Evolutionary conservation across 352 stramenopile species (phyloP), one percentile per base, ranked within the genome.

Genomic region (Phytophthora palmivora): DNA sequence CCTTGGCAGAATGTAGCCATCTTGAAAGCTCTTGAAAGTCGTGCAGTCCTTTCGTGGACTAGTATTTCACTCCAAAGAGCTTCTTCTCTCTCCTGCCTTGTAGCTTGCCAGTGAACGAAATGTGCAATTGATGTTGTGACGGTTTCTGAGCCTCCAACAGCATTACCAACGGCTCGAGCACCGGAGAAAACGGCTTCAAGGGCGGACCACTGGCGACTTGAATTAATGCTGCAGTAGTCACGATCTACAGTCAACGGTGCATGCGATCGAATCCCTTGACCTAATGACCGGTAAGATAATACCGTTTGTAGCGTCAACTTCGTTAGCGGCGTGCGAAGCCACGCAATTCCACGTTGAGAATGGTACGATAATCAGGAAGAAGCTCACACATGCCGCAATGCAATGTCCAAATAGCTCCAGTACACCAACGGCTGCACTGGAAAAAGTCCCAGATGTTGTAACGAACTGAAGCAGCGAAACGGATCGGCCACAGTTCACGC

Each of bases 391-490:
- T 39, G 24, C 24, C 24, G 24, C 24, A 28, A 28, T 28, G 24
- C 24, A 3, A n/a, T 6, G 24, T 28, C n/a, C 26, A 11, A 61
- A 61, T 47, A 47, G 46, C 55, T 43, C 51, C 39, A 43, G 19
- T 44, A 19, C 7, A n/a, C 18, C 48, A 71, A 67, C 56, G 63
- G 56, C 32, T 49, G 45, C 24, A 53, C 48, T 63, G 26, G 11
- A 30, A 37, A 33, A 52, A 47, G 33, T 59, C 57, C 44, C 50
- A 68, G 43, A 50, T 48, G 26, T 47, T 47, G 63, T 58, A 72
- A 72, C 63, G 55, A 72, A 58, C 56, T 65, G 42, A 67, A 67
- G 47, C 53, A 70, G 38, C 41, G 59, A 63, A 63, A 72, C 50
- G 58, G 65, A 70, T 73, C 52, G 47, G 59, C 53, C 59, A 69